Evolutionary conservation across 2,329 filamentous ascomycete species (phyloP), one percentile per base, ranked within the genome.

Genomic region (Fusarium subtropicale): DNA sequence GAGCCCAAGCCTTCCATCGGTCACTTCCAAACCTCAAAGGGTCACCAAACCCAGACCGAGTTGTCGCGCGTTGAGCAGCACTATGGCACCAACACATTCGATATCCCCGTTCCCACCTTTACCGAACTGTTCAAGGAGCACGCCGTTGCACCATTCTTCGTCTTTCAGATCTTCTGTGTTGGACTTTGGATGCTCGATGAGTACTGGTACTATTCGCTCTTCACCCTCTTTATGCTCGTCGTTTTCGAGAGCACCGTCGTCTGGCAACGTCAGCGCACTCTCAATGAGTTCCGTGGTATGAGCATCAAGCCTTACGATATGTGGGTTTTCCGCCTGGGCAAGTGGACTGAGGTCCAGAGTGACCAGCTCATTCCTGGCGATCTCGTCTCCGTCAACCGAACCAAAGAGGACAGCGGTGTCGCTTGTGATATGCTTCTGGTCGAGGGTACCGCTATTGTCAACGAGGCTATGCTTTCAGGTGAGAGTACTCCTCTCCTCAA

Each of bases 121-220:
- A 90, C 91, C 53, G 96, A 99, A 82, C 88, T 99, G 51, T 99
- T 97, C 87, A 92, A 97, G 81, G 96, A 99, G 81, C 97, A 99
- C 80, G 95, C 97, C 26, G 97, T 99, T 24, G 97, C 97, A 24
- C 96, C 96, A 7, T 99, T 99, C 85, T 99, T 99, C 81, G 94
- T 99, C 68, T 99, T 99, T 83, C 96, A 99, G 85, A 86, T 99
- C 66, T 99, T 99, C 84, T 99, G 97, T 75, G 96, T 99, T 61
- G 97, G 96, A 18, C 84, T 99, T 65, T 99, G 96, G 96, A 93
- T 98, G 90, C 84, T 99, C 77, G 96, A 99, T 77, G 97, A 99
- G 82, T 99, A 98, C 83, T 99, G 97, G 96, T 99, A 99, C 85
- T 99, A 99, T 83, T 98, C 96, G 66, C 88, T 99, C 22, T 99